These are phyloP conservation scores for Giardia muris DNA, from an alignment of 208 protist genomes.

Conservation along the genomic window DNA sequence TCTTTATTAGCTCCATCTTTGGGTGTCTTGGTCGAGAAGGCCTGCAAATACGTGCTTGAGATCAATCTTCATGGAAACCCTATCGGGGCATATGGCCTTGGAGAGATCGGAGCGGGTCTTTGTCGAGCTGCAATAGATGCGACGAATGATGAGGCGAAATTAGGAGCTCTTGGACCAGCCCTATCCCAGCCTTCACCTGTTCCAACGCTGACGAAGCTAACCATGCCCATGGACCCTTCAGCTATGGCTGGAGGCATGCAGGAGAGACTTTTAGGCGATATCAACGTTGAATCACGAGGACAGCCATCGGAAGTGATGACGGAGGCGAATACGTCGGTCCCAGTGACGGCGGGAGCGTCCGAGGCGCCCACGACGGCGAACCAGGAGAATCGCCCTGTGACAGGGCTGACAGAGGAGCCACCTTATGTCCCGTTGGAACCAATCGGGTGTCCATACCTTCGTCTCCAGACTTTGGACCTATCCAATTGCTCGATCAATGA, in stretches of 20 bases:
- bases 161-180: not conserved
- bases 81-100: not conserved
- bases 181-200: too few species aligned
- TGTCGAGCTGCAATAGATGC: not conserved
- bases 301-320: not conserved
- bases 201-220: too few species aligned
- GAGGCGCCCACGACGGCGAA: not conserved
- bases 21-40: not conserved
- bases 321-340: not conserved
- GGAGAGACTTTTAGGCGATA: too few species aligned
- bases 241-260: too few species aligned
- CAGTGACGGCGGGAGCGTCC: not conserved
- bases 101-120: not conserved
- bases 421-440: not conserved
- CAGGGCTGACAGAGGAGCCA: not conserved
- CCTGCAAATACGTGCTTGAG: not conserved
- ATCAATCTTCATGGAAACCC: not conserved
- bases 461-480: not conserved
- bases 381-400: not conserved
- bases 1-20: not conserved
- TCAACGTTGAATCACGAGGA: not conserved
- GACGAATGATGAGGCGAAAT: not conserved
- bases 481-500: conserved; percentile 1
- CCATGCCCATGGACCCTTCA: too few species aligned
- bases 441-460: not conserved